phyloP scores from a whole-genome alignment of 805 yeast species.

The Candida berthetii region DNA sequence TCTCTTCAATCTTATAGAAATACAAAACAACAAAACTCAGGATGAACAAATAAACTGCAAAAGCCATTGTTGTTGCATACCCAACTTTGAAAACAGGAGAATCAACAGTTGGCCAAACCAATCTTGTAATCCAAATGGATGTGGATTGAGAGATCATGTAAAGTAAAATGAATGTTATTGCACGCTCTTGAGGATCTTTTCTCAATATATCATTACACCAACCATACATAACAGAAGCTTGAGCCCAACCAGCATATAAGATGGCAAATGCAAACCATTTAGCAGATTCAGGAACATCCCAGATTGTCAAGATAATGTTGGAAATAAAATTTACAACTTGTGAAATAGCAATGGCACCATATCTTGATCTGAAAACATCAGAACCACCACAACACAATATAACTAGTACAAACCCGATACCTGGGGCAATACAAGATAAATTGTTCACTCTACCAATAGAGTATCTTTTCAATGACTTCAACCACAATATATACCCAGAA shows the following conservation, averaged over 20 bases:
- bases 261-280: slow-evolving; percentile 44
- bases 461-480: slow-evolving; percentile 35
- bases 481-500: slow-evolving; percentile 44
- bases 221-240: slow-evolving; percentile 53
- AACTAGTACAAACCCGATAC: slow-evolving; percentile 16
- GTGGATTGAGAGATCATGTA: slow-evolving; percentile 40
- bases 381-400: slow-evolving; percentile 6
- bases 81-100: slow-evolving; percentile 53
- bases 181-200: slow-evolving; percentile 44
- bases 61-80: slow-evolving; percentile 32
- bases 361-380: slow-evolving; percentile 32
- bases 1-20: slow-evolving; percentile 34
- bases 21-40: slow-evolving; percentile 24
- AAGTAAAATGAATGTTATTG: slow-evolving; percentile 42
- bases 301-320: slow-evolving; percentile 40
- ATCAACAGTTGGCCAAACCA: slow-evolving; percentile 33
- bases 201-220: slow-evolving; percentile 57
- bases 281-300: slow-evolving; percentile 45
- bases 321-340: slow-evolving; percentile 42
- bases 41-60: slow-evolving; percentile 22
- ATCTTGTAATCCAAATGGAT: slow-evolving; percentile 42
- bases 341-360: slow-evolving; percentile 37
- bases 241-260: slow-evolving; percentile 34
- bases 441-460: slow-evolving; percentile 32
- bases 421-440: slow-evolving; percentile 34